phyloP scores from a whole-genome alignment of 495 filamentous ascomycete genomes.

The Aspergillus sparsus region DNA sequence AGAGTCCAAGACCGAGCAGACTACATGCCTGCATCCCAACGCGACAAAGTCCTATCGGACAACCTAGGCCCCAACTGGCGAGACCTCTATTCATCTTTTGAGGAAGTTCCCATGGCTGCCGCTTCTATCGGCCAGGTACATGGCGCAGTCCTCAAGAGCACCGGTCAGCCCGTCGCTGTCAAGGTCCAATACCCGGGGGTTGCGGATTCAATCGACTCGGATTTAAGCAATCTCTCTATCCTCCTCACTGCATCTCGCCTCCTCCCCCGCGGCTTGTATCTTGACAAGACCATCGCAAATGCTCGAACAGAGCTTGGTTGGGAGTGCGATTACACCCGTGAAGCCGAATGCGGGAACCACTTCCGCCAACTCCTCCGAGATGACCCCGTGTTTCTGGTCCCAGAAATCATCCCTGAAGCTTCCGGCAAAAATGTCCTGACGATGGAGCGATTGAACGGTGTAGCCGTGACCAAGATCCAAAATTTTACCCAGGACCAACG shows the following conservation, averaged over 20 bases:
- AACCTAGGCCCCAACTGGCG: conserved; percentile 89
- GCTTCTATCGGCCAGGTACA: conserved; percentile 99
- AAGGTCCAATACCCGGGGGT: conserved; percentile 99
- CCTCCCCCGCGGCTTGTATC: conserved; percentile 86
- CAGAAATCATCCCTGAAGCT: conserved; percentile 73
- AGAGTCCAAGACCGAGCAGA: conserved; percentile 96
- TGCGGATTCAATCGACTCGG: conserved; percentile 89
- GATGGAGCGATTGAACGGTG: conserved; percentile 85
- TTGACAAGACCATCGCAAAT: conserved; percentile 97
- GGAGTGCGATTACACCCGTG: conserved; percentile 95
- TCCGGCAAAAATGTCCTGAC: conserved; percentile 87
- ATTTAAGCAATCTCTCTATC: conserved; percentile 87
- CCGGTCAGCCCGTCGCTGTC: conserved; percentile 76
- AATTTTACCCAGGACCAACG: conserved; percentile 75
- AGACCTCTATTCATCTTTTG: conserved; percentile 77
- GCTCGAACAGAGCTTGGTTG: conserved; percentile 89
- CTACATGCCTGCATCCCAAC: conserved; percentile 94
- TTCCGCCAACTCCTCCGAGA: conserved; percentile 72
- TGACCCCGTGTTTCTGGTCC: conserved; percentile 78
- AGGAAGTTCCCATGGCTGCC: conserved; percentile 90
- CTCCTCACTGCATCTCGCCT: conserved; percentile 87
- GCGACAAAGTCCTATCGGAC: conserved; percentile 72
- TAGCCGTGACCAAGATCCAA: conserved; percentile 81
- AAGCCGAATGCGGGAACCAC: conserved; percentile 73
- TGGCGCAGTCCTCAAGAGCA: conserved; percentile 75